These are phyloP conservation scores for Populus simonii DNA, from an alignment of 345 rosid species.

Conservation along the genomic window DNA sequence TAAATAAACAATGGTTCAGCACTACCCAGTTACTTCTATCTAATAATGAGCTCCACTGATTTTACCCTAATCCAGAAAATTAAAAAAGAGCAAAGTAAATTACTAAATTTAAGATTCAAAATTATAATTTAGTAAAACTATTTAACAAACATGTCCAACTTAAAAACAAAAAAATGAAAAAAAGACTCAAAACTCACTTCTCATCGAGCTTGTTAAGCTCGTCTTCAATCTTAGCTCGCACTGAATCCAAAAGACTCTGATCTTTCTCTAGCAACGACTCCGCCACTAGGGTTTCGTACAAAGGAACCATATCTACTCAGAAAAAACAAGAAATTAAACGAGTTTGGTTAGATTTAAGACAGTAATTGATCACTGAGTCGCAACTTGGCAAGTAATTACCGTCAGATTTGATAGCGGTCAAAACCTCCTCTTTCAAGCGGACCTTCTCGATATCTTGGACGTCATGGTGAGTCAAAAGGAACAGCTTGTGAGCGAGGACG, in stretches of 20 bases:
- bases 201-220: conserved; percentile 91
- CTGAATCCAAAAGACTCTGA: conserved; percentile 62
- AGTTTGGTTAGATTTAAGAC: not conserved
- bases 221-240: conserved; percentile 62
- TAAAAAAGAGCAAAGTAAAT: not conserved
- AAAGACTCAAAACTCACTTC: conserved; percentile 47
- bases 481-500: conserved; percentile 73
- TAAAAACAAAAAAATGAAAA: not conserved
- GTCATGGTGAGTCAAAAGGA: conserved; percentile 73
- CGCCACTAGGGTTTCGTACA: conserved; percentile 73
- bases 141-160: not conserved
- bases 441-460: conserved; percentile 91
- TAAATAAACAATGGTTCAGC: not conserved
- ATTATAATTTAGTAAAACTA: not conserved
- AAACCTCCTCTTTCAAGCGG: conserved; percentile 79
- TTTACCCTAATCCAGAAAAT: not conserved
- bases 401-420: conserved; percentile 61
- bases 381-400: conserved; percentile 33
- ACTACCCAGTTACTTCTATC: not conserved
- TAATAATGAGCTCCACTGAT: not conserved
- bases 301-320: conserved; percentile 73
- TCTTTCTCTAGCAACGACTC: conserved; percentile 65
- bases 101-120: not conserved
- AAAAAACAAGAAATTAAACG: not conserved
- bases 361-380: not conserved